Percentiles rank a stretch among this genome's conserved stretches.
Conservation (phyloP, 2,329 filamentous ascomycete species). For the Colletotrichum sojae region DNA sequence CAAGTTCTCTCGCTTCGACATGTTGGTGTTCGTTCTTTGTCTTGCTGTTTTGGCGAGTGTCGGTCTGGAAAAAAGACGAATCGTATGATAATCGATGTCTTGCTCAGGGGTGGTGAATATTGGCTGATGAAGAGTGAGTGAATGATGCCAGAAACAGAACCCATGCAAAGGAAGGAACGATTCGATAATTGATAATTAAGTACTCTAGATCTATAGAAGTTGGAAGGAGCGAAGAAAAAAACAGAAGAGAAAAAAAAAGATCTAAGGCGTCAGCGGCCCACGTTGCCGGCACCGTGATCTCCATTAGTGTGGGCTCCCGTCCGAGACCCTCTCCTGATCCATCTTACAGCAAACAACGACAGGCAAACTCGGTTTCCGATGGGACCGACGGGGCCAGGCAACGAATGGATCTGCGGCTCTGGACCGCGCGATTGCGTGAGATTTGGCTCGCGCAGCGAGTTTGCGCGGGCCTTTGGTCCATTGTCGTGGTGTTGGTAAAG, state of each 20-base stretch:
- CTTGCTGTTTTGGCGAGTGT: not conserved
- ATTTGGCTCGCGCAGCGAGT: conserved; percentile 10
- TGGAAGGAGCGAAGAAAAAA: not conserved
- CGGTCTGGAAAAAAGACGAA: not conserved
- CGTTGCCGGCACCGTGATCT: conserved; percentile 20
- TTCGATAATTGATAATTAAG: conserved; percentile 14
- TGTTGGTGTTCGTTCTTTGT: not conserved
- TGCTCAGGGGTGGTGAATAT: not conserved
- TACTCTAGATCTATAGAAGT: not conserved
- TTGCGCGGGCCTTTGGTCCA: not conserved
- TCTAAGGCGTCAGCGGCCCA: conserved; percentile 28
- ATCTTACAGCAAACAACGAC: not conserved
- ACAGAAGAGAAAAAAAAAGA: conserved; percentile 7
- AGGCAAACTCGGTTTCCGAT: conserved; percentile 5
- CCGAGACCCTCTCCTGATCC: not conserved
- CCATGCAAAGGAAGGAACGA: not conserved
- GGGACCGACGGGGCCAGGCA: not conserved
- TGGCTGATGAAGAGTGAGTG: not conserved
- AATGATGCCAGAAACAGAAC: not conserved
- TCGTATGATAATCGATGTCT: too few species aligned
- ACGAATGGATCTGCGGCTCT: not conserved
- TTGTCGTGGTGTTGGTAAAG: not conserved
- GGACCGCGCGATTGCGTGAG: not conserved
- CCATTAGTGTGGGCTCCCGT: conserved; percentile 16
- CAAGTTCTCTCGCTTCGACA: conserved; percentile 15